A percentile compares a stretch with the other conserved stretches of the same genome.
Conservation (phyloP, 129 eudicot genomes). For the Ambrosia artemisiifolia region DNA sequence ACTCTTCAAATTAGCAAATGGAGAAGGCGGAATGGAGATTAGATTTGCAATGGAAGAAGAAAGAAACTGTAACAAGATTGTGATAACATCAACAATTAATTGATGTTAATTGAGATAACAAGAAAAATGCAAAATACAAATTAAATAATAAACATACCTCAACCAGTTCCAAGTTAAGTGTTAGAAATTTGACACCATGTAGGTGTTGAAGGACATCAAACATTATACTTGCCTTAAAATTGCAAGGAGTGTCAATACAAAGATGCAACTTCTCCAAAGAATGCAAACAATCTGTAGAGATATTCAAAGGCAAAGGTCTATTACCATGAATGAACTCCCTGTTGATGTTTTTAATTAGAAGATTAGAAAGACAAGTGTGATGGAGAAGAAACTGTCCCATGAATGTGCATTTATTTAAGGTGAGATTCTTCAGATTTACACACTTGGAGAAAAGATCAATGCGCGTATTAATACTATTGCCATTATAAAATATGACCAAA, state of each 20-base stretch:
- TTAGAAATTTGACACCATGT: neutral
- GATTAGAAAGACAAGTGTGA: neutral
- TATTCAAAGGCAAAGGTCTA: neutral
- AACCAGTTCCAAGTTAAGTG: neutral
- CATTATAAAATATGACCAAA: neutral
- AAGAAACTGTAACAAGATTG: neutral
- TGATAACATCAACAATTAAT: neutral
- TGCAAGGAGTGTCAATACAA: too few relatives aligned
- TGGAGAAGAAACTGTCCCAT: neutral
- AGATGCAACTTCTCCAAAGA: neutral
- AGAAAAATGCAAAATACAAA: neutral
- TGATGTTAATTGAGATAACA: too few relatives aligned
- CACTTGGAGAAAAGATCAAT: neutral
- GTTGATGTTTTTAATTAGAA: neutral
- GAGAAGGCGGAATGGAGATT: neutral
- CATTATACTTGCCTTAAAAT: neutral
- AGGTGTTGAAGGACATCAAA: neutral
- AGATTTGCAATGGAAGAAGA: neutral
- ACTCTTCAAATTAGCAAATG: neutral
- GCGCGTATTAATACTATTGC: neutral
- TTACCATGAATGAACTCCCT: neutral
- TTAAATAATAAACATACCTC: neutral
- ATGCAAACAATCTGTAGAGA: neutral
- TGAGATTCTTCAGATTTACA: neutral
- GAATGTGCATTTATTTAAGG: neutral